Conservation (phyloP, 2,329 filamentous ascomycete species). For the Parafenestella ontariensis region DNA sequence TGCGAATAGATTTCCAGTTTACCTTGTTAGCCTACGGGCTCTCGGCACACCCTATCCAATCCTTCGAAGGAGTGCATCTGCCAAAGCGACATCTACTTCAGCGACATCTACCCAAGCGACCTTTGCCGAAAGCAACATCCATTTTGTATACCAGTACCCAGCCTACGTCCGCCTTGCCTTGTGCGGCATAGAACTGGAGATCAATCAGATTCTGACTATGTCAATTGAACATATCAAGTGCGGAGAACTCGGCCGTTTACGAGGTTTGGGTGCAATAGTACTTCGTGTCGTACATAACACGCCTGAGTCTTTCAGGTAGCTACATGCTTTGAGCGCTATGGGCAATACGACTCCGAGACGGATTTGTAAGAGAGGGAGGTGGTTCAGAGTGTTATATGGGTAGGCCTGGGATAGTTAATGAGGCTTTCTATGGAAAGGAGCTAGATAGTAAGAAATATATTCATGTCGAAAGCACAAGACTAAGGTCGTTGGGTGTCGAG, state of each 20-base stretch:
- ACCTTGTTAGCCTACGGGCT: not conserved
- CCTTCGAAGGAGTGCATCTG: not conserved
- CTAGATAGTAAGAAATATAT: not conserved
- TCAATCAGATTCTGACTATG: conserved; percentile 1
- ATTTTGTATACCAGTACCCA: too few relatives aligned
- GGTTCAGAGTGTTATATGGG: not conserved
- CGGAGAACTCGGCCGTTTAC: conserved; percentile 15
- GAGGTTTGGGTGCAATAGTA: conserved; percentile 19
- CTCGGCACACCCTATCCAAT: not conserved
- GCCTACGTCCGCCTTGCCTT: too few relatives aligned
- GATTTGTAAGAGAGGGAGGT: not conserved
- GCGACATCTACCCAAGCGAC: too few relatives aligned
- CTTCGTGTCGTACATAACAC: not conserved
- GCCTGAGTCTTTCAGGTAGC: too few relatives aligned
- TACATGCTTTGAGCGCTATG: too few relatives aligned
- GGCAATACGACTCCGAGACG: not conserved
- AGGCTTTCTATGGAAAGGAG: not conserved
- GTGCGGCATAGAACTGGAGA: conserved; percentile 13
- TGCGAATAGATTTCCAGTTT: not conserved
- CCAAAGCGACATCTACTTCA: not conserved
- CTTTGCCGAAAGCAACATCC: too few relatives aligned
- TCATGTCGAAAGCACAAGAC: not conserved
- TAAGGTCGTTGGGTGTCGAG: too few relatives aligned
- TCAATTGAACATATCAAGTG: conserved; percentile 14
- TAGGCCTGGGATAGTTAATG: not conserved